These are phyloP conservation scores for Trichoderma sp. DNA, from an alignment of 2,329 filamentous ascomycete genomes.

Conservation along the genomic window DNA sequence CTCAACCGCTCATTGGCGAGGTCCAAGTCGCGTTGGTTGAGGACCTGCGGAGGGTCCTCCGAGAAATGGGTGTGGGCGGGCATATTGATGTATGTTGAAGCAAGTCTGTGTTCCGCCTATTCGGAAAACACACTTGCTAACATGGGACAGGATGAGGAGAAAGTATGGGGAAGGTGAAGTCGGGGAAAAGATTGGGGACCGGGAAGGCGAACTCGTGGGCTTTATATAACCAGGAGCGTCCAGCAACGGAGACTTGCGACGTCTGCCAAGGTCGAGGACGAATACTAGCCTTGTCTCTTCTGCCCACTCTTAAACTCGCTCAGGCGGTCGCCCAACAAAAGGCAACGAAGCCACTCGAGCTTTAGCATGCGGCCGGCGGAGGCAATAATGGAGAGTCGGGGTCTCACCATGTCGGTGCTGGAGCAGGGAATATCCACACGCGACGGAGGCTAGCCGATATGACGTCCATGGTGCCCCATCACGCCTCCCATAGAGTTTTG, in stretches of 20 bases:
- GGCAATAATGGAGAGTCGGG: constrained; percentile 22
- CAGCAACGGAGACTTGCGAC: not conserved
- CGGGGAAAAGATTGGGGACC: not conserved
- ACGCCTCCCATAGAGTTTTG: constrained; percentile 9
- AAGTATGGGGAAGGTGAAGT: constrained; percentile 18
- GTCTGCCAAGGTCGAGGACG: not conserved
- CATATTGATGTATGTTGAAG: constrained; percentile 12
- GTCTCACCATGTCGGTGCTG: constrained; percentile 14
- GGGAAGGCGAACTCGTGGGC: constrained; percentile 21
- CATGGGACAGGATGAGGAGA: constrained; percentile 19
- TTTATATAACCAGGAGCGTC: constrained; percentile 17
- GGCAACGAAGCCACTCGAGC: too few relatives aligned
- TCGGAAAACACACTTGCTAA: not conserved
- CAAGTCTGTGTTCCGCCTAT: constrained; percentile 9
- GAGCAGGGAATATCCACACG: constrained; percentile 23
- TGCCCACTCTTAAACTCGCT: too few relatives aligned
- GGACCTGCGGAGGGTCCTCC: constrained; percentile 44
- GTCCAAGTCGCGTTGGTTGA: constrained; percentile 42
- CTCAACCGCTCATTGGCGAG: constrained; percentile 46
- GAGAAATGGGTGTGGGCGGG: constrained; percentile 38
- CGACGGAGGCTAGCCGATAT: constrained; percentile 15
- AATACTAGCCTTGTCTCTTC: not conserved
- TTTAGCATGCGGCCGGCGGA: constrained; percentile 10
- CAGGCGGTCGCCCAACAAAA: too few relatives aligned
- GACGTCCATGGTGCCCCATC: constrained; percentile 17